Percentiles rank a stretch among this genome's conserved stretches.
Evolutionary conservation across 768 basidiomycete species (phyloP).

Genomic region (Boletus rubescentipes): DNA sequence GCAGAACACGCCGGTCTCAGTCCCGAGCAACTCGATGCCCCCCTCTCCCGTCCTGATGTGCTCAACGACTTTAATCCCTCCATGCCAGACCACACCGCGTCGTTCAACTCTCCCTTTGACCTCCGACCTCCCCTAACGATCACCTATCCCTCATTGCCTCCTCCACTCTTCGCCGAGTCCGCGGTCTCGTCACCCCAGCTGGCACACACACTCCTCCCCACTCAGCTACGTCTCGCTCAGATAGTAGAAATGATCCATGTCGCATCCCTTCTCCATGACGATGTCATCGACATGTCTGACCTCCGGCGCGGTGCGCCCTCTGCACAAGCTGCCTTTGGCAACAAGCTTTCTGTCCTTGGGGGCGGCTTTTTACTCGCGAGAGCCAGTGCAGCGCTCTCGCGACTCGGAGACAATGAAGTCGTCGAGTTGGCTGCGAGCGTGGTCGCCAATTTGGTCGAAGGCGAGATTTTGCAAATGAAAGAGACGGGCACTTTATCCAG

Average conservation of each 20-base stretch:
- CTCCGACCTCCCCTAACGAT: slow-evolving; percentile 37
- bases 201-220: slow-evolving; percentile 55
- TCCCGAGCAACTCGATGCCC: slow-evolving; percentile 67
- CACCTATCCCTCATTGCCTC: slow-evolving; percentile 28
- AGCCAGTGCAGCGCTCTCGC: slow-evolving; percentile 81
- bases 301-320: slow-evolving; percentile 68
- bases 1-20: slow-evolving; percentile 58
- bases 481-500: slow-evolving; percentile 2
- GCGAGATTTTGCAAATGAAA: slow-evolving; percentile 81
- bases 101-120: slow-evolving; percentile 60
- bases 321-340: slow-evolving; percentile 78
- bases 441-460: slow-evolving; percentile 95
- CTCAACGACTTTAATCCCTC: slow-evolving; percentile 90
- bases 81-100: slow-evolving; percentile 75
- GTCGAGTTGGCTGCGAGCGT: slow-evolving; percentile 92
- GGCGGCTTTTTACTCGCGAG: slow-evolving; percentile 96
- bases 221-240: slow-evolving; percentile 90
- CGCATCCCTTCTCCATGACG: slow-evolving; percentile 90
- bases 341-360: slow-evolving; percentile 90
- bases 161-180: slow-evolving; percentile 18
- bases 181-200: slow-evolving; percentile 33
- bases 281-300: slow-evolving; percentile 74
- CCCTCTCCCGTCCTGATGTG: slow-evolving; percentile 76
- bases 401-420: slow-evolving; percentile 85
- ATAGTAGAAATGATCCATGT: slow-evolving; percentile 99